A percentile compares a stretch with the other conserved stretches of the same genome.
Evolutionary conservation across 2,329 filamentous ascomycete species (phyloP).

Genomic region (Sporothrix globosa): DNA sequence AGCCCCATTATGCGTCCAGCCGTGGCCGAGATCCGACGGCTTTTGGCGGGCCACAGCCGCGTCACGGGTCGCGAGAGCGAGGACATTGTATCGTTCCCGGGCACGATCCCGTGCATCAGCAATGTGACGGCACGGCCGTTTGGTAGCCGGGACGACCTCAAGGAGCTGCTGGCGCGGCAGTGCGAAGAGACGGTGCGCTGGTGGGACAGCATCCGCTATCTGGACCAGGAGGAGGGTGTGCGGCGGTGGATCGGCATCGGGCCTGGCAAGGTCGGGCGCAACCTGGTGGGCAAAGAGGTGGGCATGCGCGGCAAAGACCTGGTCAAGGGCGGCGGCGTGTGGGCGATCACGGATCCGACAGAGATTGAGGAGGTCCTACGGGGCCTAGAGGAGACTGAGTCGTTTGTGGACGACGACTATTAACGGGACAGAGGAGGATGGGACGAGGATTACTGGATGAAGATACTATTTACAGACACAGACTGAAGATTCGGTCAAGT

Average conservation of each 20-base stretch:
- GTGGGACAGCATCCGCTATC: slow-evolving; percentile 91
- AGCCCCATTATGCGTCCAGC: slow-evolving; percentile 90
- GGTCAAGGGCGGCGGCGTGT: slow-evolving; percentile 87
- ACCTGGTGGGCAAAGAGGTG: slow-evolving; percentile 93
- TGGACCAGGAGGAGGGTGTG: slow-evolving; percentile 81
- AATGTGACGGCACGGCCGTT: slow-evolving; percentile 86
- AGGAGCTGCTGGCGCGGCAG: slow-evolving; percentile 76
- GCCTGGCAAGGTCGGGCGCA: slow-evolving; percentile 89
- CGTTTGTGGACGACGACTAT: slow-evolving; percentile 42
- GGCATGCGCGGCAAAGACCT: slow-evolving; percentile 78
- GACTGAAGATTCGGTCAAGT: background rate
- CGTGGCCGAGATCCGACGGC: slow-evolving; percentile 68
- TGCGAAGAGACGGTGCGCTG: slow-evolving; percentile 91
- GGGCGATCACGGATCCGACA: slow-evolving; percentile 82
- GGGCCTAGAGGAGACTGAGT: slow-evolving; percentile 67
- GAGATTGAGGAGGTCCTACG: slow-evolving; percentile 71
- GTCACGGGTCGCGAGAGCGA: slow-evolving; percentile 57
- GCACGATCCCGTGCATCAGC: slow-evolving; percentile 74
- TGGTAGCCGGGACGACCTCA: slow-evolving; percentile 70
- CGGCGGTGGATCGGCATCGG: slow-evolving; percentile 89
- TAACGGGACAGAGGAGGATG: background rate
- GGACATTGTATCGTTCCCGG: slow-evolving; percentile 75
- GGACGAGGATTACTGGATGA: background rate
- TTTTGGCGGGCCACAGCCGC: slow-evolving; percentile 64
- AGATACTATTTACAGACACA: slow-evolving; percentile 1